Percentiles rank a stretch among this genome's conserved stretches.
These are phyloP conservation scores for Moringa oleifera DNA, from an alignment of 345 rosid genomes.

Conservation along the genomic window DNA sequence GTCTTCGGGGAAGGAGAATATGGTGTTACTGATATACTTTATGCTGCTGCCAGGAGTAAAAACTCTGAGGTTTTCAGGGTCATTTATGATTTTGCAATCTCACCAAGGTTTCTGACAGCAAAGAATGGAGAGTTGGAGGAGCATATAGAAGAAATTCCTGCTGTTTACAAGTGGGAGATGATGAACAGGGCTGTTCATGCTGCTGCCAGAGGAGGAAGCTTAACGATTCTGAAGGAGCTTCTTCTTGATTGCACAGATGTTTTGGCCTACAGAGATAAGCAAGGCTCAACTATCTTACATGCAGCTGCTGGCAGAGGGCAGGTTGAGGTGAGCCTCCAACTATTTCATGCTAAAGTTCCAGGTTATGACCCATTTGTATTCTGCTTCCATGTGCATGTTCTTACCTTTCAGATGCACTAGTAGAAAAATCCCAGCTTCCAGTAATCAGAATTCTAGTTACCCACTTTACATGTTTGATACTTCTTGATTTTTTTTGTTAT, in stretches of 20 bases:
- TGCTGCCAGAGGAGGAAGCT: constrained; percentile 85
- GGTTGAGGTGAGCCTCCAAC: constrained; percentile 53
- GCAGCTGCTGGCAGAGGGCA: constrained; percentile 89
- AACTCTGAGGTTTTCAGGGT: constrained; percentile 56
- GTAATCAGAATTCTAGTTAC: too few species aligned
- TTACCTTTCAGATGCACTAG: neutral
- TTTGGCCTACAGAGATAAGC: constrained; percentile 60
- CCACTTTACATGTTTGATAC: too few species aligned
- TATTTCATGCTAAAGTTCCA: too few species aligned
- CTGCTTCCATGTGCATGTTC: neutral
- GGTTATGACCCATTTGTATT: too few species aligned
- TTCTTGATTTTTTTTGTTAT: too few species aligned
- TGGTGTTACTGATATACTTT: constrained; percentile 82
- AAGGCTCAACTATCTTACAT: constrained; percentile 79
- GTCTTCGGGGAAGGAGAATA: constrained; percentile 96
- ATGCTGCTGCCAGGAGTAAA: constrained; percentile 83
- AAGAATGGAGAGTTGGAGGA: constrained; percentile 49
- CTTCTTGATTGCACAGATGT: constrained; percentile 40
- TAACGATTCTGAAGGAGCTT: constrained; percentile 53
- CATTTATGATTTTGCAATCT: constrained; percentile 59
- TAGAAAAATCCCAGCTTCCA: too few species aligned
- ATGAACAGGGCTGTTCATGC: constrained; percentile 84
- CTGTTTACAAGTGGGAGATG: constrained; percentile 64
- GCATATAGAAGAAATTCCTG: constrained; percentile 53
- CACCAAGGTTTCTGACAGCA: constrained; percentile 53